Percentiles rank a stretch among this genome's conserved stretches.
Evolutionary conservation across 352 stramenopile species (phyloP).

Genomic region (Poterioochromonas sp.): DNA sequence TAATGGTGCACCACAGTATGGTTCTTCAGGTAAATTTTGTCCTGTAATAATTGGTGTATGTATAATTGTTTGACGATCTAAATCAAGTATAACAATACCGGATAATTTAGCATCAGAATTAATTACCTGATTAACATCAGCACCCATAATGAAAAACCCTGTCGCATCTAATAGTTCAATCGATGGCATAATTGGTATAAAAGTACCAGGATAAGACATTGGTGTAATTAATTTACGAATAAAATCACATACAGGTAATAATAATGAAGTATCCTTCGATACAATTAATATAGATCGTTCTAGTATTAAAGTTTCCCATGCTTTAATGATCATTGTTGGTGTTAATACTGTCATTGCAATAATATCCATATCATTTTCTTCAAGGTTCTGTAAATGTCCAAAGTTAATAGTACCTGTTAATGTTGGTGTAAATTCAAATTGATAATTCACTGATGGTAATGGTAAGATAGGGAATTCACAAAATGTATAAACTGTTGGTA

Average conservation of each 20-base stretch:
- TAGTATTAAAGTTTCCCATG: constrained; percentile 30
- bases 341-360: background rate
- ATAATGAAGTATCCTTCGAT: background rate
- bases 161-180: constrained; percentile 13
- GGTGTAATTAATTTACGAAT: background rate
- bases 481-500: background rate
- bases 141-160: constrained; percentile 5
- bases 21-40: background rate
- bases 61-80: background rate
- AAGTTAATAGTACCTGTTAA: background rate
- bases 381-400: background rate
- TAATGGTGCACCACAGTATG: background rate
- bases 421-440: background rate
- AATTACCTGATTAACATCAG: background rate
- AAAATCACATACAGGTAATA: constrained; percentile 15
- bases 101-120: background rate
- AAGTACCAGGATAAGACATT: background rate
- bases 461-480: constrained; percentile 13
- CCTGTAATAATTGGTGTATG: background rate
- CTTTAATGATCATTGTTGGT: constrained; percentile 28
- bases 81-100: constrained; percentile 18
- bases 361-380: constrained; percentile 22
- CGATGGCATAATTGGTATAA: constrained; percentile 3
- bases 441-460: background rate
- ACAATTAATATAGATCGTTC: constrained; percentile 5